Evolutionary conservation across 495 filamentous ascomycete genomes (phyloP), one percentile per base, ranked within the genome.

Genomic region (Trichoderma erinaceum): DNA sequence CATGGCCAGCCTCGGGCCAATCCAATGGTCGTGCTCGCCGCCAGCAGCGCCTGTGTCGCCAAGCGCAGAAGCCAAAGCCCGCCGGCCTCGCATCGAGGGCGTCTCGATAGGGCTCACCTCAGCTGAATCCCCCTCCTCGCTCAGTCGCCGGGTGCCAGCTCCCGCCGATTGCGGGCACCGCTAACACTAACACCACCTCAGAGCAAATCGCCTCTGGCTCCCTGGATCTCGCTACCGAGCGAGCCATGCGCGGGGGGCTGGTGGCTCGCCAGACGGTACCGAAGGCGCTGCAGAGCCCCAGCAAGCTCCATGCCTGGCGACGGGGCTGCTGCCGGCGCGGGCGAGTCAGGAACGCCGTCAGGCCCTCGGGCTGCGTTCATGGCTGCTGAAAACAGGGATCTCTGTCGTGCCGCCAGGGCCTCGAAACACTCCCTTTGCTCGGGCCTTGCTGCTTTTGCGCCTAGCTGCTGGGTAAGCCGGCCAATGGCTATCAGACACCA

Each of bases 31-130:
- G 16, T 61, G 7, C 27, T 35, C 25, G 16, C 13, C 25, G 56
- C n/a, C 56, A 13, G 56, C 56, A 32, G 21, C 1, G 16, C 48
- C 48, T 52, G 18, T 52, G 48, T 52, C 16, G n/a, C 48, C 48
- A 52, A 50, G 16, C 6, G 21, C 12, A 50, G 21, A 21, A 50
- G 18, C n/a, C 15, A 6, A 15, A 48, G 44, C 15, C 4, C 65
- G 29, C 21, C n/a, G 11, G 66, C 16, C 32, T 58, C 48, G 58
- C 66, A 58, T 41, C 48, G 25, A 43, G 50, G 66, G 46, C 27
- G 50, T 67, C 48, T 43, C 58, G 64, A 50, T 67, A 58, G 35
- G 66, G 66, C 66, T 67, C 66, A 67, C 66, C 66, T 67, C 66
- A 67, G 66, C 66, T 56, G 66, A 58, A 67, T 41, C 13, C 43